Evolutionary conservation across 805 yeast species (phyloP).

Genomic region (Candida multigemmis): DNA sequence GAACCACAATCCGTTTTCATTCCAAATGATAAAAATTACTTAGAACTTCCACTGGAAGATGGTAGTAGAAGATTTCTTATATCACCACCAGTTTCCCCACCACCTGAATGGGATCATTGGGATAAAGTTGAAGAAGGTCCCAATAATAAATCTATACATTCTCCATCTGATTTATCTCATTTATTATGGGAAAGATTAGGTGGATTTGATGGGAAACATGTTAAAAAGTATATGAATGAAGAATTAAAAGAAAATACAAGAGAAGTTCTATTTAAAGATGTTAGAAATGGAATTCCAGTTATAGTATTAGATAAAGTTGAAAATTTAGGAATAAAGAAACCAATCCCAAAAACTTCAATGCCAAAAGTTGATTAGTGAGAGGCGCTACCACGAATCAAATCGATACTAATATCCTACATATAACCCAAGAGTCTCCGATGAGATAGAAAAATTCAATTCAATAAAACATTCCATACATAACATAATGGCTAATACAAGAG

Average conservation of each 20-base stretch:
- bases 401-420: background rate
- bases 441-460: slow-evolving; percentile 6
- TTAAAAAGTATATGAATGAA: slow-evolving; percentile 14
- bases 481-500: slow-evolving; percentile 24
- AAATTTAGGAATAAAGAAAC: slow-evolving; percentile 4
- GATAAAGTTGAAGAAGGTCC: slow-evolving; percentile 34
- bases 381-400: background rate
- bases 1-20: slow-evolving; percentile 5
- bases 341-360: slow-evolving; percentile 23
- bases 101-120: slow-evolving; percentile 35
- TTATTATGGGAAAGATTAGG: slow-evolving; percentile 36
- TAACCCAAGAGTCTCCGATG: slow-evolving; percentile 5
- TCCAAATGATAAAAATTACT: slow-evolving; percentile 14
- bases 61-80: slow-evolving; percentile 30
- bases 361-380: slow-evolving; percentile 15
- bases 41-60: slow-evolving; percentile 31
- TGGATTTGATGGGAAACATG: slow-evolving; percentile 25
- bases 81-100: slow-evolving; percentile 38
- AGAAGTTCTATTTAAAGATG: slow-evolving; percentile 26
- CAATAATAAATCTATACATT: slow-evolving; percentile 20
- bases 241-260: slow-evolving; percentile 4
- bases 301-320: slow-evolving; percentile 25
- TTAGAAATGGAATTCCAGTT: slow-evolving; percentile 30
- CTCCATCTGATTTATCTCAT: slow-evolving; percentile 32
- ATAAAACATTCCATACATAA: background rate